phyloP scores from a whole-genome alignment of 352 stramenopile genomes.

The Thalassiosira allenii region DNA sequence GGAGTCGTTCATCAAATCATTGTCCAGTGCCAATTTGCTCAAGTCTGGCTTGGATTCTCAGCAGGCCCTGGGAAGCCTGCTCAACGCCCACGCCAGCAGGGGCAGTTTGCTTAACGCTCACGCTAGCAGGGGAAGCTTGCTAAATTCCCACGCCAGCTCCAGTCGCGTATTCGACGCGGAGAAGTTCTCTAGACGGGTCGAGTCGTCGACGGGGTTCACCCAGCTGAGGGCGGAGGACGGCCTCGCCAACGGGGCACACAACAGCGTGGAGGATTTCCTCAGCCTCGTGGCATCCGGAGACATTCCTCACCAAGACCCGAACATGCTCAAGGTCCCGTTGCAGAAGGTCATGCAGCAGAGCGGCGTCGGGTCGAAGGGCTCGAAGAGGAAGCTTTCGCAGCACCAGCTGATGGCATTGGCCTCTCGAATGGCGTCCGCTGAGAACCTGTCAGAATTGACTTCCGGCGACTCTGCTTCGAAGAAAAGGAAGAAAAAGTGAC shows the following conservation, averaged over 20 bases:
- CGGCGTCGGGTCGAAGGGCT: conserved; percentile 13
- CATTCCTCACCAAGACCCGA: conserved; percentile 83
- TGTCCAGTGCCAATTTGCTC: conserved; percentile 55
- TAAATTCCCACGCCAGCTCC: conserved; percentile 19
- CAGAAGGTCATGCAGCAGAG: conserved; percentile 55
- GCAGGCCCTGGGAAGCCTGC: conserved; percentile 37
- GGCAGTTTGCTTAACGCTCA: conserved; percentile 8
- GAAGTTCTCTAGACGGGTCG: conserved; percentile 43
- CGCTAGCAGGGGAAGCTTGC: conserved; percentile 7
- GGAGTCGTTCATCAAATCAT: conserved; percentile 60
- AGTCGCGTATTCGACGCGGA: conserved; percentile 51
- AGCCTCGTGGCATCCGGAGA: conserved; percentile 83
- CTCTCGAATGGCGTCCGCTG: conserved; percentile 27
- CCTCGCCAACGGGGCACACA: conserved; percentile 71
- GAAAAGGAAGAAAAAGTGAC: conserved; percentile 30
- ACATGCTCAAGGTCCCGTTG: conserved; percentile 78
- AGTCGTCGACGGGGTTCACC: conserved; percentile 77
- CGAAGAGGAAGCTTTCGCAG: conserved; percentile 50
- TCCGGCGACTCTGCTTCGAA: conserved; percentile 23
- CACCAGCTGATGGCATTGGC: conserved; percentile 52
- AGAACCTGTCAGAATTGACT: conserved; percentile 23
- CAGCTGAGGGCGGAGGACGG: conserved; percentile 70
- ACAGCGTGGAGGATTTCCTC: conserved; percentile 88
- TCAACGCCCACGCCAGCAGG: conserved; percentile 3
- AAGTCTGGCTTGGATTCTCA: conserved; percentile 41